Evolutionary conservation across 2,329 filamentous ascomycete genomes (phyloP).

Genomic region (Diplodia seriata): DNA sequence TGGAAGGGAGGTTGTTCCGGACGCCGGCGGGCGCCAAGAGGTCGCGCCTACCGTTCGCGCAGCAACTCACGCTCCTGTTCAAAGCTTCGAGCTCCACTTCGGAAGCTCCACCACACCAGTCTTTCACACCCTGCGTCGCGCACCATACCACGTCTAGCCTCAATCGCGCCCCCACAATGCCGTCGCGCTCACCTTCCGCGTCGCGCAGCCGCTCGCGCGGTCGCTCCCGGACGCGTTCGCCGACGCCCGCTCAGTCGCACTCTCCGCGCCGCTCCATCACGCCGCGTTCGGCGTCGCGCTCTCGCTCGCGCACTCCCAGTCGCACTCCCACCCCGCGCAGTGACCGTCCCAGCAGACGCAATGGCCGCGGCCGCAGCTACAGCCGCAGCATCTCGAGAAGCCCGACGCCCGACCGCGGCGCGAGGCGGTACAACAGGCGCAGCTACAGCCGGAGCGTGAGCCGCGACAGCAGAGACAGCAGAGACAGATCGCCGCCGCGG

Average conservation of each 20-base stretch:
- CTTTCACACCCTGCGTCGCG: not conserved
- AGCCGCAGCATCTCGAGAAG: conserved; percentile 39
- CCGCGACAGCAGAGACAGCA: conserved; percentile 41
- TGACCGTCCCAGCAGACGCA: conserved; percentile 39
- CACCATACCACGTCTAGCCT: not conserved
- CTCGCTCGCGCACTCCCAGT: conserved; percentile 37
- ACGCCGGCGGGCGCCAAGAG: conserved; percentile 11
- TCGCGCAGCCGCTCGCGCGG: conserved; percentile 50
- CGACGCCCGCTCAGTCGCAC: conserved; percentile 40
- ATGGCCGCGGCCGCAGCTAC: conserved; percentile 46
- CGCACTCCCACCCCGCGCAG: conserved; percentile 36
- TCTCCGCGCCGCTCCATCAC: conserved; percentile 48
- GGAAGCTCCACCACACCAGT: conserved; percentile 3
- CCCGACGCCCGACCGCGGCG: conserved; percentile 30
- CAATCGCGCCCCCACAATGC: conserved; percentile 21
- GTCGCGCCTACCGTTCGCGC: not conserved
- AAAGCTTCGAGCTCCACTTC: conserved; percentile 21
- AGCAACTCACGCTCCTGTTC: conserved; percentile 3
- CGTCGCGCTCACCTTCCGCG: conserved; percentile 27
- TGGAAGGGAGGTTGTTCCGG: not conserved
- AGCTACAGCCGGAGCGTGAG: conserved; percentile 46
- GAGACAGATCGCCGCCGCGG: conserved; percentile 35
- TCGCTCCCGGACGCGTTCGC: conserved; percentile 46
- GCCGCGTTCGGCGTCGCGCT: conserved; percentile 46
- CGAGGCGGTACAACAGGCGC: conserved; percentile 33